phyloP scores from a whole-genome alignment of 768 basidiomycete genomes.

The Pleurotus citrinopileatus region DNA sequence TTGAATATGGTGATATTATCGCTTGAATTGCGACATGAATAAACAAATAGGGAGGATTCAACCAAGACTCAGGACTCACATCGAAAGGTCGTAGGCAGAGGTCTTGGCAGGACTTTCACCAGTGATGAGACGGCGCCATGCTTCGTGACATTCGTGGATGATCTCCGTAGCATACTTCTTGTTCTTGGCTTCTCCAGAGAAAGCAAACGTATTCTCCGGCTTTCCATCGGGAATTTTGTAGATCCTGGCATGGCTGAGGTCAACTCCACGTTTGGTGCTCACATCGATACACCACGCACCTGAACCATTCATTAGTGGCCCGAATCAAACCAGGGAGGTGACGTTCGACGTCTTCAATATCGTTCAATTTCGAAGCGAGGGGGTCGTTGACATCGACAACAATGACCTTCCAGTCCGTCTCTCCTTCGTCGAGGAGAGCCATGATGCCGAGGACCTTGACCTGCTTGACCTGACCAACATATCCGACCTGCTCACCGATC shows the following conservation, averaged over 20 bases:
- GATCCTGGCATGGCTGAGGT: conserved; percentile 47
- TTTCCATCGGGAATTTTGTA: conserved; percentile 97
- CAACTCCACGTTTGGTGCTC: neutral
- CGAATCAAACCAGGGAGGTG: conserved; percentile 96
- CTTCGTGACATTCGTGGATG: conserved; percentile 97
- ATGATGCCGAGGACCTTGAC: conserved; percentile 99
- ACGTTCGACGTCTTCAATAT: conserved; percentile 98
- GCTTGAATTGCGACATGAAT: conserved; percentile 43
- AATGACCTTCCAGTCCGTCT: conserved; percentile 99
- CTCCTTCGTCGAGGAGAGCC: conserved; percentile 98
- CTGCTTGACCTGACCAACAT: conserved; percentile 96
- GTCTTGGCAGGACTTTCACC: conserved; percentile 80
- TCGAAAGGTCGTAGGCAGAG: conserved; percentile 70
- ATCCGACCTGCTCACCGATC: conserved; percentile 98
- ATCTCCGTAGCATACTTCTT: conserved; percentile 99
- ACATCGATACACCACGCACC: conserved; percentile 39
- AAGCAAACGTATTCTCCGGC: conserved; percentile 97
- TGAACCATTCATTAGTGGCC: conserved; percentile 99
- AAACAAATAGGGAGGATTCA: no score
- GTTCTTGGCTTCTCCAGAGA: conserved; percentile 99
- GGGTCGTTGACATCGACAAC: conserved; percentile 97
- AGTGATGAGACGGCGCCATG: conserved; percentile 90
- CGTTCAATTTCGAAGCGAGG: conserved; percentile 93
- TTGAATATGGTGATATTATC: conserved; percentile 75
- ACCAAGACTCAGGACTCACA: no score